Percentiles rank a stretch among this genome's conserved stretches.
Conservation (phyloP, 2,329 filamentous ascomycete genomes). For the Sporothrix inflata region DNA sequence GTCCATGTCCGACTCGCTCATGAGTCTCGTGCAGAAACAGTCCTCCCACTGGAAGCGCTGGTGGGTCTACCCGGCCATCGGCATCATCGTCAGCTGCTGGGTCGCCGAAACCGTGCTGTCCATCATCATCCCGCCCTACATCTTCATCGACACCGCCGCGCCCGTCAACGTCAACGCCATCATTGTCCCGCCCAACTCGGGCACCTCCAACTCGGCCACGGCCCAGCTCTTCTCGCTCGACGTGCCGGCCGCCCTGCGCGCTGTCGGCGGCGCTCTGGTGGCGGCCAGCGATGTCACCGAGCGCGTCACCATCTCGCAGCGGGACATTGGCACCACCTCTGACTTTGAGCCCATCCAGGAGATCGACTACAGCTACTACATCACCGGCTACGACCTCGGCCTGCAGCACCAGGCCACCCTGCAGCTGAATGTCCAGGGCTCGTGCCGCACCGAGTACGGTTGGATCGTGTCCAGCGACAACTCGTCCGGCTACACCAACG, state of each 20-base stretch:
- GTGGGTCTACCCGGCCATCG: conserved; percentile 33
- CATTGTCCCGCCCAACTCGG: conserved; percentile 30
- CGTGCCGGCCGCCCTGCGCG: conserved; percentile 74
- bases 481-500: conserved; percentile 32
- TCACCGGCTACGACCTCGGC: conserved; percentile 38
- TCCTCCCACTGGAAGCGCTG: conserved; percentile 29
- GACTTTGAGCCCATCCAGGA: conserved; percentile 33
- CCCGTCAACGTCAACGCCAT: conserved; percentile 31
- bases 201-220: conserved; percentile 26
- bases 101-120: conserved; percentile 29
- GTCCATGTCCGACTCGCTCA: conserved; percentile 31
- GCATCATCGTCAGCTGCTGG: conserved; percentile 31
- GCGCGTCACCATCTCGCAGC: conserved; percentile 27
- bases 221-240: conserved; percentile 32
- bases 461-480: conserved; percentile 35
- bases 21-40: conserved; percentile 26
- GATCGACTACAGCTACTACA: conserved; percentile 37
- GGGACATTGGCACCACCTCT: conserved; percentile 31
- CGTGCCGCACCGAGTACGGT: conserved; percentile 39
- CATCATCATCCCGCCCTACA: conserved; percentile 30
- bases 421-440: conserved; percentile 36
- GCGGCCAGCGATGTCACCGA: conserved; percentile 60
- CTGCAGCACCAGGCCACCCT: conserved; percentile 37
- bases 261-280: conserved; percentile 79
- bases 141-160: conserved; percentile 31